phyloP scores from a whole-genome alignment of 2,329 filamentous ascomycete genomes.

The Fusarium decemcellulare region DNA sequence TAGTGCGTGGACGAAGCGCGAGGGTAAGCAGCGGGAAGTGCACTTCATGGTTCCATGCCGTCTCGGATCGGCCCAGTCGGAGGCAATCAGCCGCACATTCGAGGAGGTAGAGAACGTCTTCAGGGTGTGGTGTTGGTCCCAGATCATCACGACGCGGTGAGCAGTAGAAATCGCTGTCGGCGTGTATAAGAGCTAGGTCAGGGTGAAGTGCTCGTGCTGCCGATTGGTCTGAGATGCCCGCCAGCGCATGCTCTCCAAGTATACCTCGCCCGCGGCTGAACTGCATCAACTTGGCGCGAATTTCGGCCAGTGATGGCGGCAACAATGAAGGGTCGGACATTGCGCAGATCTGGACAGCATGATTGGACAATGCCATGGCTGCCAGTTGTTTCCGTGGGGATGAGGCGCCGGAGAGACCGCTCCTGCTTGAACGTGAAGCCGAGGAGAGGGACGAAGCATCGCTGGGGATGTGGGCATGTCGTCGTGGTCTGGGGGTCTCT shows the following conservation, averaged over 20 bases:
- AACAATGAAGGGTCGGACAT: neutral
- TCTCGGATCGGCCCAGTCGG: neutral
- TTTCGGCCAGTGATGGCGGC: neutral
- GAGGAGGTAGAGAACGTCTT: constrained; percentile 12
- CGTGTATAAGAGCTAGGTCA: neutral
- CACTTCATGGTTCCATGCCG: constrained; percentile 4
- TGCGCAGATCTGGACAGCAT: neutral
- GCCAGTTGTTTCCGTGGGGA: neutral
- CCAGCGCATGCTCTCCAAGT: rapidly evolving
- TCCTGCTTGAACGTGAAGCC: neutral
- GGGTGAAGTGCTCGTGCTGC: neutral
- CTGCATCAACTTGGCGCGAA: neutral
- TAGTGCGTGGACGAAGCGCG: neutral
- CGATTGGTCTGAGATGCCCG: neutral
- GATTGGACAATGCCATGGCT: neutral
- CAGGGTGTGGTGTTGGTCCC: neutral
- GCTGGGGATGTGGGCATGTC: neutral
- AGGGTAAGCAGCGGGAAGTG: neutral
- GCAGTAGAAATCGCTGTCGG: neutral
- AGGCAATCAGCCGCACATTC: neutral
- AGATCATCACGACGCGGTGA: neutral
- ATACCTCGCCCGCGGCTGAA: neutral
- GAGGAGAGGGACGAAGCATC: constrained; percentile 2
- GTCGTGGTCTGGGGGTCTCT: neutral
- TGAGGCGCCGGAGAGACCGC: neutral